Evolutionary conservation across 2,329 filamentous ascomycete species (phyloP), one percentile per base, ranked within the genome.

Genomic region (Aspergillus ruber): DNA sequence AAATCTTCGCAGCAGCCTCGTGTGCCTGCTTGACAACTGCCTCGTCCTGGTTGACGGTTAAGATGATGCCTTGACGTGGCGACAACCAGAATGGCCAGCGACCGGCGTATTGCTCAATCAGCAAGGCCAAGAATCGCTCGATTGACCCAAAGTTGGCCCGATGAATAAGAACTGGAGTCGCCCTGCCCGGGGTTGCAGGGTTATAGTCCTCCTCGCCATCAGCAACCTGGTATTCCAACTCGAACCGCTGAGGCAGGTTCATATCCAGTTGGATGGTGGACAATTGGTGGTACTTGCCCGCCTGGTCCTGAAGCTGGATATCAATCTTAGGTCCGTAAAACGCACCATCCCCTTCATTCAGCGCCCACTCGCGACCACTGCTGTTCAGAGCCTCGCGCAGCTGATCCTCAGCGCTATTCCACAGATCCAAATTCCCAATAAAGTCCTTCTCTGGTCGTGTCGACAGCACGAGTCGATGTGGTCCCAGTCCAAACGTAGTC

Each of bases 291-390:
- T 90, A 86, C 62, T 91, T 94, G 6, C 87, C 88, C 59, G 88
- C 80, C 1, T 85, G 84, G 62, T 94, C 89, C 51, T 79, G 81
- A 41, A 95, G 69, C 35, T 94, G 82, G 40, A 95, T 86, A 61
- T 95, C 89, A 54, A 95, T 95, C 71, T 95, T 95, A 27, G 90
- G 89, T 0, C 90, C 89, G 60, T 95, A 95, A 62, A 95, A 95
- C 3, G 89, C 89, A 12, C 90, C 89, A 50, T 94, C 89, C 9
- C 88, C 88, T 58, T 85, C 79, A 53, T 90, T 91, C 48, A 91
- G 56, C 2, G 77, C 79, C 86, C 88, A 95, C 32, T 78, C 70
- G 57, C 82, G 79, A 8, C 83, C 84, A 12, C 78, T 83, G 21
- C 71, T 76, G 50, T 84, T 74, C 33, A 90, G 68, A 0, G 84